phyloP scores from a whole-genome alignment of 352 stramenopile species.

The Pythium dissotocum region DNA sequence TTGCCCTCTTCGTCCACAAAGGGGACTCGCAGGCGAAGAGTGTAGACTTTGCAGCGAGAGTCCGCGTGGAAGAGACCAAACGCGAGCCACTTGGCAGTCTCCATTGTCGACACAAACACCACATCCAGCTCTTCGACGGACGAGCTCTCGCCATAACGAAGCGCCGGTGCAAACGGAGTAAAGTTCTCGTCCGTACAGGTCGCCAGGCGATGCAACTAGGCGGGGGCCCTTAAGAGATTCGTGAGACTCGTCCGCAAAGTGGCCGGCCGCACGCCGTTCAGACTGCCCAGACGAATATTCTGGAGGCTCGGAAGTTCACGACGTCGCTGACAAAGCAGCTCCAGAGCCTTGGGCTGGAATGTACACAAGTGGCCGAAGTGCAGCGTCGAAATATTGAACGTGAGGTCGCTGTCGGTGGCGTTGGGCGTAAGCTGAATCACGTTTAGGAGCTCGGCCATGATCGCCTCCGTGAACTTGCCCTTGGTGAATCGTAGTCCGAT shows the following conservation, averaged over 20 bases:
- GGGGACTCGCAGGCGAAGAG: conserved; percentile 24
- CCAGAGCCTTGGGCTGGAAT: conserved; percentile 6
- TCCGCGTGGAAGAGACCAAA: conserved; percentile 45
- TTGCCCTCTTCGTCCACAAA: neutral
- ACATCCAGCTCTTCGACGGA: conserved; percentile 10
- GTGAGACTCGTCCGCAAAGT: neutral
- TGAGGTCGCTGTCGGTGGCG: neutral
- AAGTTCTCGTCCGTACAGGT: conserved; percentile 1
- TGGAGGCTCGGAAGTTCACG: neutral
- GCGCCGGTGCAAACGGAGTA: neutral
- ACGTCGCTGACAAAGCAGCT: conserved; percentile 5
- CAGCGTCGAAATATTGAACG: conserved; percentile 5
- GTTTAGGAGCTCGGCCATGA: conserved; percentile 13
- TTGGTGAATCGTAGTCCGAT: conserved; percentile 14
- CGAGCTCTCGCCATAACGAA: neutral
- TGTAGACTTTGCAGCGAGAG: conserved; percentile 30
- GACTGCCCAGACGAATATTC: neutral
- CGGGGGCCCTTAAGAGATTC: conserved; percentile 2
- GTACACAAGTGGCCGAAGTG: conserved; percentile 1
- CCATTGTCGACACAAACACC: neutral
- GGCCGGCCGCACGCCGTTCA: neutral
- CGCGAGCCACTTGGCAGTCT: conserved; percentile 38
- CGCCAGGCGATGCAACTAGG: neutral
- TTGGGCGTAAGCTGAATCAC: neutral
- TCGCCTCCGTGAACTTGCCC: conserved; percentile 10